Conservation (phyloP, 2,329 filamentous ascomycete genomes). For the Pseudonectria buxi region DNA sequence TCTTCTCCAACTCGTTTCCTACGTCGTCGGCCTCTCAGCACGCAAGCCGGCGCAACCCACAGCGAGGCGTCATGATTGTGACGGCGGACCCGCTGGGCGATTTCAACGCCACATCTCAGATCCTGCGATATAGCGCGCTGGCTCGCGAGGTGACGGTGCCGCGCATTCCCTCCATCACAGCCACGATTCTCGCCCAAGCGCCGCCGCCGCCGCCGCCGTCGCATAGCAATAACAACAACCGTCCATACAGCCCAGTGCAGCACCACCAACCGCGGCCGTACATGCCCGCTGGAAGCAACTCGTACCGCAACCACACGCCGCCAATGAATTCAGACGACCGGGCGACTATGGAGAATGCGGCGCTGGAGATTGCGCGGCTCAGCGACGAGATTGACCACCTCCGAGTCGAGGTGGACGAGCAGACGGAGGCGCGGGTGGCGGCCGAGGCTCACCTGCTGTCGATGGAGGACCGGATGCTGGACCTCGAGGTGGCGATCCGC, state of each 20-base stretch:
- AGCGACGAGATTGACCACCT: conserved; percentile 66
- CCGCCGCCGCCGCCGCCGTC: conserved; percentile 17
- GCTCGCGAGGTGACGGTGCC: conserved; percentile 90
- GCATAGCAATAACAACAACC: too few relatives aligned
- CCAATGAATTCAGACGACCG: conserved; percentile 41
- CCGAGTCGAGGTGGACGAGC: conserved; percentile 60
- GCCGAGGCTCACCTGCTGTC: conserved; percentile 67
- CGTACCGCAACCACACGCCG: conserved; percentile 35
- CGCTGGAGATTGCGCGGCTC: conserved; percentile 74
- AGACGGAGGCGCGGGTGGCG: conserved; percentile 62
- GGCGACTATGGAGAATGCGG: conserved; percentile 75
- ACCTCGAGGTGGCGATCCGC: conserved; percentile 74
- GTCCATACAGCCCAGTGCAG: conserved; percentile 23
- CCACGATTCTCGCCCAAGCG: conserved; percentile 51
- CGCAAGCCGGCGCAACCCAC: conserved; percentile 54
- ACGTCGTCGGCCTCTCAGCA: conserved; percentile 41
- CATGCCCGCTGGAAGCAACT: conserved; percentile 30
- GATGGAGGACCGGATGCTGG: conserved; percentile 57
- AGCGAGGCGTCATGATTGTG: conserved; percentile 92
- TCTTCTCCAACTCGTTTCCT: conserved; percentile 84
- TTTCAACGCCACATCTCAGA: conserved; percentile 95
- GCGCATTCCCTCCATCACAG: conserved; percentile 74
- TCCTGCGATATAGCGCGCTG: conserved; percentile 86
- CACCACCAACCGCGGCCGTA: conserved; percentile 33
- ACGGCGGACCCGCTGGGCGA: conserved; percentile 90